phyloP scores from a whole-genome alignment of 345 rosid genomes.

The Reutealis trisperma region DNA sequence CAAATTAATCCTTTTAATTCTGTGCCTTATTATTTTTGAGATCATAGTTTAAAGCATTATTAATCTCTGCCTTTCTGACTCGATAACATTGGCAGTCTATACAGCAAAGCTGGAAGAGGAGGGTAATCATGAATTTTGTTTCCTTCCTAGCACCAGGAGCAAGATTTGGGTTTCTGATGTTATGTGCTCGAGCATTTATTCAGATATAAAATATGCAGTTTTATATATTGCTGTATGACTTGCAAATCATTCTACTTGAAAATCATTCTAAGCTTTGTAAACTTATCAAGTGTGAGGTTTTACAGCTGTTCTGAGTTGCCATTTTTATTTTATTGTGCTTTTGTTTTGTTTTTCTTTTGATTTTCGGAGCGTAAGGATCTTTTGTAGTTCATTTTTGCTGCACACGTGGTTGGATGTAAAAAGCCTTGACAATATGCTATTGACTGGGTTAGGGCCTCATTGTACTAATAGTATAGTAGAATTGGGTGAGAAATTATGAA shows the following conservation, averaged over 20 bases:
- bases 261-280: constrained; percentile 21
- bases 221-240: constrained; percentile 20
- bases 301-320: constrained; percentile 24
- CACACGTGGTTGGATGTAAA: not conserved
- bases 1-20: not conserved
- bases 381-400: not conserved
- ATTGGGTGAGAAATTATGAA: not conserved
- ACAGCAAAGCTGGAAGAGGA: constrained; percentile 20
- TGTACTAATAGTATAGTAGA: not conserved
- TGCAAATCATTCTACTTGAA: constrained; percentile 12
- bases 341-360: constrained; percentile 15
- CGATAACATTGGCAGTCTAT: constrained; percentile 30
- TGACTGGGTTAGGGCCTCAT: not conserved
- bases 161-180: constrained; percentile 17
- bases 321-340: constrained; percentile 1
- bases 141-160: constrained; percentile 16
- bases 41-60: not conserved
- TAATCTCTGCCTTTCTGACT: not conserved
- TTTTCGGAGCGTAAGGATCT: constrained; percentile 11
- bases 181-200: constrained; percentile 17
- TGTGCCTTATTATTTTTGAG: not conserved
- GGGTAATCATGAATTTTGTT: constrained; percentile 19
- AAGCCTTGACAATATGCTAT: not conserved
- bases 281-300: constrained; percentile 22
- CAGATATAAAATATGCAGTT: not conserved